phyloP scores from a whole-genome alignment of 1,284 basidiomycete species.

The Tylopilus sp. region DNA sequence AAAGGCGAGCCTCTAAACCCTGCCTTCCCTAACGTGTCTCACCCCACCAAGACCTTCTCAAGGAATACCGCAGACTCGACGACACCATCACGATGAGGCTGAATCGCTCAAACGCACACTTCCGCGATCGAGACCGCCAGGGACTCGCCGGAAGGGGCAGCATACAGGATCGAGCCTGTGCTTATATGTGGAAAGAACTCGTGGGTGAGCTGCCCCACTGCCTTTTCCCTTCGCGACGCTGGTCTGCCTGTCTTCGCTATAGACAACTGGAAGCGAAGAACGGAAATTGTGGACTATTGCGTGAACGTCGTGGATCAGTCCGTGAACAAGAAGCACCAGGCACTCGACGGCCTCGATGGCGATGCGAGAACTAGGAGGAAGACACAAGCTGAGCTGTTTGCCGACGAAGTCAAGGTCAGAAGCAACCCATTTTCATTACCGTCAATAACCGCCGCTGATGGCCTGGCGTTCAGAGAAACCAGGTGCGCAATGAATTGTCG shows the following conservation, averaged over 20 bases:
- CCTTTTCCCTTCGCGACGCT: conserved; percentile 13
- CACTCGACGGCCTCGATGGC: conserved; percentile 41
- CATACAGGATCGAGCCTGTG: conserved; percentile 71
- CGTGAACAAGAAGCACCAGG: conserved; percentile 53
- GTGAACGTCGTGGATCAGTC: conserved; percentile 67
- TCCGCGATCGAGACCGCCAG: conserved; percentile 67
- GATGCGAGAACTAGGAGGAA: conserved; percentile 47
- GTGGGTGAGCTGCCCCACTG: conserved; percentile 49
- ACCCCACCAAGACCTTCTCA: conserved; percentile 64
- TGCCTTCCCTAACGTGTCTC: conserved; percentile 12
- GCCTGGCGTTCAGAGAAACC: conserved; percentile 55
- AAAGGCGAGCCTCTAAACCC: conserved; percentile 49
- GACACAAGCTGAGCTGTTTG: conserved; percentile 56
- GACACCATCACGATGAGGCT: conserved; percentile 81
- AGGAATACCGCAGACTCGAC: conserved; percentile 81
- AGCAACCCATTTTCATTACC: conserved; percentile 18
- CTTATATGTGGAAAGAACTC: conserved; percentile 77
- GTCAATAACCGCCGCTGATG: conserved; percentile 32
- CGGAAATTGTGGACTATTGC: conserved; percentile 78
- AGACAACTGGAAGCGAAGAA: conserved; percentile 84
- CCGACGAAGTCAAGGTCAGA: conserved; percentile 73
- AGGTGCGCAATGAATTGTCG: conserved; percentile 74
- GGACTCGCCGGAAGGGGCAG: conserved; percentile 41
- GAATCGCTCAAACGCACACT: conserved; percentile 77
- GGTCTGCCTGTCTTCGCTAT: conserved; percentile 16